Percentiles rank a stretch among this genome's conserved stretches.
Conservation (phyloP, 108 stramenopile genomes). For the Nitzschia sp. region DNA sequence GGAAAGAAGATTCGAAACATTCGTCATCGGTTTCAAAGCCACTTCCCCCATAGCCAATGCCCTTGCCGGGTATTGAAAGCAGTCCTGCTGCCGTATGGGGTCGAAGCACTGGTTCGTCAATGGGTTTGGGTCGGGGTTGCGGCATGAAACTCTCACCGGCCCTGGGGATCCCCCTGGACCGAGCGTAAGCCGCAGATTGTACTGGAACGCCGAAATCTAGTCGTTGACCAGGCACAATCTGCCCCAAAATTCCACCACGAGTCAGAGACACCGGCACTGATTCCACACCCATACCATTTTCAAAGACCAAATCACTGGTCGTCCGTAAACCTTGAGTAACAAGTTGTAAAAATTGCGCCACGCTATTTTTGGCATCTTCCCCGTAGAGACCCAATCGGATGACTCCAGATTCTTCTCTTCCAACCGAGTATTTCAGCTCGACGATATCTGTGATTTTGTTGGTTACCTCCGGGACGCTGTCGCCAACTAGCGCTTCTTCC, state of each 20-base stretch:
- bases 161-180: constrained; percentile 31
- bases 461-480: constrained; percentile 39
- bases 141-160: constrained; percentile 50
- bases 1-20: constrained; percentile 66
- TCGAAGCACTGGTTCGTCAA: constrained; percentile 43
- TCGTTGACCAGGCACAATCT: constrained; percentile 51
- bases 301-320: constrained; percentile 51
- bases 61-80: constrained; percentile 67
- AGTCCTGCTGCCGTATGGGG: constrained; percentile 62
- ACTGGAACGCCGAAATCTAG: constrained; percentile 75
- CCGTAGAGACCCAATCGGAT: constrained; percentile 76
- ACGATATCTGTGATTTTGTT: constrained; percentile 57
- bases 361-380: constrained; percentile 38
- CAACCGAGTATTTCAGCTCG: constrained; percentile 52
- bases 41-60: constrained; percentile 74
- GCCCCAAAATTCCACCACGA: constrained; percentile 50
- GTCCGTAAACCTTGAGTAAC: constrained; percentile 56
- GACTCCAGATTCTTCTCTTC: constrained; percentile 43
- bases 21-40: constrained; percentile 72
- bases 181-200: constrained; percentile 70
- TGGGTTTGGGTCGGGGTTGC: constrained; percentile 59
- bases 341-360: constrained; percentile 56
- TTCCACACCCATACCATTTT: constrained; percentile 52
- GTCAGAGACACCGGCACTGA: constrained; percentile 43
- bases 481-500: constrained; percentile 41